These are phyloP conservation scores for Aureobasidium sp. DNA, from an alignment of 2,329 filamentous ascomycete species.

Conservation along the genomic window DNA sequence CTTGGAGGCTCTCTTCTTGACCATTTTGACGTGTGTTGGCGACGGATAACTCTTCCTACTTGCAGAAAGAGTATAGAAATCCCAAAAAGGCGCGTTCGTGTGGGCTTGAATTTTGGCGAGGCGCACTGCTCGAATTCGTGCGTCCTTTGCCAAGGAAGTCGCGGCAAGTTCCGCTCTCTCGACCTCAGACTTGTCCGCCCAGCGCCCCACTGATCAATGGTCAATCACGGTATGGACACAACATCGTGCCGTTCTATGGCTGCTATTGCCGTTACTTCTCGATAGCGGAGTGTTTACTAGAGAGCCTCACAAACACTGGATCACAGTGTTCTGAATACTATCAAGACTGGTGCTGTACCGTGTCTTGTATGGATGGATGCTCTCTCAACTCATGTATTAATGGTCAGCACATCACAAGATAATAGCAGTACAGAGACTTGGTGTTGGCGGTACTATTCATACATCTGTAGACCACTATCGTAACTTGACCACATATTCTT, in stretches of 20 bases:
- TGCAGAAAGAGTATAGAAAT: neutral
- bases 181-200: neutral
- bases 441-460: neutral
- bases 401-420: neutral
- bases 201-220: neutral
- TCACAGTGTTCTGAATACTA: neutral
- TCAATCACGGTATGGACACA: neutral
- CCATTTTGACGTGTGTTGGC: conserved; percentile 46
- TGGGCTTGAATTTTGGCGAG: neutral
- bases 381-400: neutral
- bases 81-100: conserved; percentile 3
- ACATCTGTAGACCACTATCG: neutral
- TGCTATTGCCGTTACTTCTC: neutral
- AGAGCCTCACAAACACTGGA: neutral
- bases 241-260: neutral
- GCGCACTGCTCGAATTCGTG: neutral
- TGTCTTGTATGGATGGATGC: neutral
- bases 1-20: conserved; percentile 71
- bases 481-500: neutral
- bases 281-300: neutral
- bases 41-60: conserved; percentile 1
- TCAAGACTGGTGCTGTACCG: neutral
- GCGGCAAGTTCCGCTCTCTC: neutral
- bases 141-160: neutral
- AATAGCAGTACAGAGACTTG: neutral